Conservation (phyloP, 192 early-diverging fungal species). For the Rhizoclosmatium sp. region DNA sequence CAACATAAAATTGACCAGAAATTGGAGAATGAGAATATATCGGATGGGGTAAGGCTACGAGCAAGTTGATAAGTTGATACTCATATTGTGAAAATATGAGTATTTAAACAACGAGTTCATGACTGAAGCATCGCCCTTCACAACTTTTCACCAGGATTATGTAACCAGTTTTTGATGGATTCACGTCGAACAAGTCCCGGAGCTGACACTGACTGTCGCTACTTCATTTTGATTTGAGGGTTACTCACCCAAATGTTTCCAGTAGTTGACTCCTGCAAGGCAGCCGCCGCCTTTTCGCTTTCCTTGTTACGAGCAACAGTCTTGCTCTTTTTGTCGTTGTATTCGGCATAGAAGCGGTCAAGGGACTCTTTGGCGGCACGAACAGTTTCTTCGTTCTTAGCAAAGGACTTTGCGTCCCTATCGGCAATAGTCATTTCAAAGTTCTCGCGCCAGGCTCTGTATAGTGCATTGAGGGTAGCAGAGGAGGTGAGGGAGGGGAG, state of each 20-base stretch:
- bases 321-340: constrained; percentile 67
- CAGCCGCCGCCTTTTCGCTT: constrained; percentile 42
- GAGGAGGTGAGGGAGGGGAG: not conserved
- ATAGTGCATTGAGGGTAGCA: not conserved
- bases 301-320: constrained; percentile 58
- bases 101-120: too few species aligned
- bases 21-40: not conserved
- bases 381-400: constrained; percentile 53
- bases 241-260: constrained; percentile 58
- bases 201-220: too few species aligned
- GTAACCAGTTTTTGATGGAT: too few species aligned
- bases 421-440: constrained; percentile 52
- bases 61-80: not conserved
- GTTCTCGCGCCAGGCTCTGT: constrained; percentile 57
- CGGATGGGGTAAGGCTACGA: not conserved
- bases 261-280: constrained; percentile 37
- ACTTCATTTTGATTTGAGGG: not conserved
- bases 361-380: constrained; percentile 54
- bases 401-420: constrained; percentile 48
- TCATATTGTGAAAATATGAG: too few species aligned
- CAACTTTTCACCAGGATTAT: too few species aligned
- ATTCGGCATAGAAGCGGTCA: constrained; percentile 68
- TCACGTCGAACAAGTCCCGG: too few species aligned
- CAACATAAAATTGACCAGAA: not conserved
- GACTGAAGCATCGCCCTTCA: too few species aligned